These are phyloP conservation scores for Favolaschia claudopus DNA, from an alignment of 768 basidiomycete genomes.

Conservation along the genomic window DNA sequence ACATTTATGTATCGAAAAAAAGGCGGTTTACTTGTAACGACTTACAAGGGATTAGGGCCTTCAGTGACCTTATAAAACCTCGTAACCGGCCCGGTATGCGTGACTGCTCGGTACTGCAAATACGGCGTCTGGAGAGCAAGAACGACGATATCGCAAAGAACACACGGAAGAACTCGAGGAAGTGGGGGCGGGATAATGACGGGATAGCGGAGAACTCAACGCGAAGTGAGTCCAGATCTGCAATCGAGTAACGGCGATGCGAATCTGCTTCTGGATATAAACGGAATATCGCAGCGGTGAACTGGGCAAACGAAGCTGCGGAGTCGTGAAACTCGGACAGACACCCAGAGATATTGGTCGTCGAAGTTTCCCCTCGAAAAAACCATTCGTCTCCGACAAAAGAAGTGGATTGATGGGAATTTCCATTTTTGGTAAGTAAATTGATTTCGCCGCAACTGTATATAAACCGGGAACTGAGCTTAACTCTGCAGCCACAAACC, in stretches of 20 bases:
- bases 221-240: conserved; percentile 33
- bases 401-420: too few relatives aligned
- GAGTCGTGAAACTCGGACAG: conserved; percentile 18
- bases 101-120: conserved; percentile 27
- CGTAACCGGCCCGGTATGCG: too few relatives aligned
- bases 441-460: too few relatives aligned
- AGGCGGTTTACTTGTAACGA: too few relatives aligned
- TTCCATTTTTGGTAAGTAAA: too few relatives aligned
- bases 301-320: conserved; percentile 23
- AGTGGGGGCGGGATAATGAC: conserved; percentile 17
- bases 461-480: too few relatives aligned
- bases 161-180: conserved; percentile 27
- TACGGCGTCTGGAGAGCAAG: conserved; percentile 15
- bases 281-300: conserved; percentile 27
- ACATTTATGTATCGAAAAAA: too few relatives aligned
- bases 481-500: too few relatives aligned
- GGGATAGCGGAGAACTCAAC: conserved; percentile 15
- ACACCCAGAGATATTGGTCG: conserved; percentile 25
- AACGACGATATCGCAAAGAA: conserved; percentile 30
- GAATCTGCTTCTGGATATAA: conserved; percentile 30
- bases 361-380: too few relatives aligned
- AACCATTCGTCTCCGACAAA: too few relatives aligned
- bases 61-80: too few relatives aligned
- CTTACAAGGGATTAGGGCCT: too few relatives aligned
- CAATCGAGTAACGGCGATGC: conserved; percentile 21